Conservation (phyloP, 2,329 filamentous ascomycete species). For the Trichoderma harzianum region DNA sequence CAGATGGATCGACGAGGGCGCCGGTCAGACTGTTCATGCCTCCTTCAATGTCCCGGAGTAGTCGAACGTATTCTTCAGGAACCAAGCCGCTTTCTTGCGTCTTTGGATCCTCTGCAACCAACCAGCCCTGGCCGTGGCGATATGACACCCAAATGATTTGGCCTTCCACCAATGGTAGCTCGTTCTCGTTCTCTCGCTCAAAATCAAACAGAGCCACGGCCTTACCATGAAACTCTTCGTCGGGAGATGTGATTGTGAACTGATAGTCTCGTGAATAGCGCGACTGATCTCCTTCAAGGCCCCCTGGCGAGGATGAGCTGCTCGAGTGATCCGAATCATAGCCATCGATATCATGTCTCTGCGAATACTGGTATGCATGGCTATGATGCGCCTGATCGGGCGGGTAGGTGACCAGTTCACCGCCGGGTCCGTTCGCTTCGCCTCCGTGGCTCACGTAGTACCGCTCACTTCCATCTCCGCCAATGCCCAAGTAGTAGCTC, state of each 20-base stretch:
- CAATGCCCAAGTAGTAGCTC: conserved; percentile 64
- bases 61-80: conserved; percentile 90
- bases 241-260: conserved; percentile 90
- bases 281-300: conserved; percentile 63
- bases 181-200: conserved; percentile 91
- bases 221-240: conserved; percentile 97
- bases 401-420: conserved; percentile 78
- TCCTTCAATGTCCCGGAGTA: conserved; percentile 89
- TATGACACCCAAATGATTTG: conserved; percentile 97
- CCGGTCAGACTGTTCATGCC: conserved; percentile 73
- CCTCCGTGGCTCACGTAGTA: conserved; percentile 69
- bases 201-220: conserved; percentile 96
- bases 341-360: conserved; percentile 46
- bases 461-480: conserved; percentile 68
- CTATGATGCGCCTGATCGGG: conserved; percentile 60
- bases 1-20: conserved; percentile 52
- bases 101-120: conserved; percentile 93
- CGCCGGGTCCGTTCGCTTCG: conserved; percentile 72
- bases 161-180: conserved; percentile 85
- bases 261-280: conserved; percentile 89
- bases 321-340: conserved; percentile 60
- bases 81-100: conserved; percentile 93
- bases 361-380: conserved; percentile 41
- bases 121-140: conserved; percentile 92
- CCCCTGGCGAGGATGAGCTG: conserved; percentile 56